Evolutionary conservation across 192 early-diverging fungal genomes (phyloP).

Genomic region (Gryganskiella cystojenkinii): DNA sequence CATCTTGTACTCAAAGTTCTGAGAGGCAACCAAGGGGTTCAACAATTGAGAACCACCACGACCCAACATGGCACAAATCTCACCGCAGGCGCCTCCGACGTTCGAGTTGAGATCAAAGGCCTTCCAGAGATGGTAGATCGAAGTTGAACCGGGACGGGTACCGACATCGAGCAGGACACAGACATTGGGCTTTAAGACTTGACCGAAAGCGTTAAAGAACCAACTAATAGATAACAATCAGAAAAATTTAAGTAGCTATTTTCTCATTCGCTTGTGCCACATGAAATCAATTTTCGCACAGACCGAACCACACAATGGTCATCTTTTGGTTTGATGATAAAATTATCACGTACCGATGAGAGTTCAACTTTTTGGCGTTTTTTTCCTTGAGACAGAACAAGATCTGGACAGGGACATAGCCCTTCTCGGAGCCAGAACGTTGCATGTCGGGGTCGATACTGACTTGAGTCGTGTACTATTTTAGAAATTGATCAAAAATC

Average conservation of each 20-base stretch:
- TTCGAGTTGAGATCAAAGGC: conserved; percentile 69
- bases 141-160: conserved; percentile 66
- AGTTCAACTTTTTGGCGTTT: conserved; percentile 93
- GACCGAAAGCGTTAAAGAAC: conserved; percentile 77
- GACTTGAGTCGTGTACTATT: conserved; percentile 82
- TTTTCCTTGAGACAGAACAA: conserved; percentile 94
- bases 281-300: too few relatives aligned
- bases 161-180: conserved; percentile 75
- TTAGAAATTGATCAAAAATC: background rate
- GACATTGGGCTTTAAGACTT: conserved; percentile 66
- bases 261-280: too few relatives aligned
- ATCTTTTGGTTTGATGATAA: conserved; percentile 32
- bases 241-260: too few relatives aligned
- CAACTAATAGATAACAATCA: conserved; percentile 46
- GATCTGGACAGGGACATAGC: conserved; percentile 79
- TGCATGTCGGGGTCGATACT: conserved; percentile 80
- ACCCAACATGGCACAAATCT: conserved; percentile 70
- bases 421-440: conserved; percentile 70
- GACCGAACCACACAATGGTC: too few relatives aligned
- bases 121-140: conserved; percentile 78
- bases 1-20: conserved; percentile 82
- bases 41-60: conserved; percentile 55
- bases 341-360: conserved; percentile 85
- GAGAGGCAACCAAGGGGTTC: conserved; percentile 70
- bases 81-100: conserved; percentile 74